Evolutionary conservation across 352 stramenopile species (phyloP), one percentile per base, ranked within the genome.

Genomic region (Thraustochytrium sp.): DNA sequence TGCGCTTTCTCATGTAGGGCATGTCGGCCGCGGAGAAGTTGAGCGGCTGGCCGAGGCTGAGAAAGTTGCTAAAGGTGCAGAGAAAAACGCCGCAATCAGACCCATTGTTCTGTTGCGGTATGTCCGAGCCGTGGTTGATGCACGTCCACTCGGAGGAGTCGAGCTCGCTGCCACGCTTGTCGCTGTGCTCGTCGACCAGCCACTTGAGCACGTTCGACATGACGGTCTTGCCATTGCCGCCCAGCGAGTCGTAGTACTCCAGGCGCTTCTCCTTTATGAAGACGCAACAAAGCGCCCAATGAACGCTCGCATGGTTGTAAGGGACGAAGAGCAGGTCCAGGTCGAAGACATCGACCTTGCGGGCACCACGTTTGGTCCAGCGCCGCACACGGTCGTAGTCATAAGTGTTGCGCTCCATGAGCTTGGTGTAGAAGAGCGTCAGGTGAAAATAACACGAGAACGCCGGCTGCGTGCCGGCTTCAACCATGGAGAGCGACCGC

Each of bases 371-470:
- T 21, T 72, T 85, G 34, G 83, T 87, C 86, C 86, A 90, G 46
- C 87, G 75, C 21, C 55, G 36, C 9, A 91, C 88, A 21, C 85
- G 72, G 1, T 18, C 49, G 76, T 91, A 91, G 56, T 87, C 86
- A 76, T 91, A 91, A 18, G 49, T 31, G 23, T 64, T 29, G 59
- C 84, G 48, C 1, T 85, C 87, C 36, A 82, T 80, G 34, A 91
- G 86, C 84, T 89, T 90, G 16, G 82, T 68, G 2, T 90, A 77
- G 80, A 91, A 91, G 78, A 91, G 90, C 29, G 88, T 89, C n/a
- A 86, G 88, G 59, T 91, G 89, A 72, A 89, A 91, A 78, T 89
- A 86, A 16, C 75, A 90, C 42, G 37, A 31, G 1, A 80, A 61
- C 34, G 56, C 42, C 23, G 49, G 49, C 36, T 31, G 23, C 4